Evolutionary conservation across 805 yeast species (phyloP), one percentile per base, ranked within the genome.

Genomic region (Deakozyma indianensis): DNA sequence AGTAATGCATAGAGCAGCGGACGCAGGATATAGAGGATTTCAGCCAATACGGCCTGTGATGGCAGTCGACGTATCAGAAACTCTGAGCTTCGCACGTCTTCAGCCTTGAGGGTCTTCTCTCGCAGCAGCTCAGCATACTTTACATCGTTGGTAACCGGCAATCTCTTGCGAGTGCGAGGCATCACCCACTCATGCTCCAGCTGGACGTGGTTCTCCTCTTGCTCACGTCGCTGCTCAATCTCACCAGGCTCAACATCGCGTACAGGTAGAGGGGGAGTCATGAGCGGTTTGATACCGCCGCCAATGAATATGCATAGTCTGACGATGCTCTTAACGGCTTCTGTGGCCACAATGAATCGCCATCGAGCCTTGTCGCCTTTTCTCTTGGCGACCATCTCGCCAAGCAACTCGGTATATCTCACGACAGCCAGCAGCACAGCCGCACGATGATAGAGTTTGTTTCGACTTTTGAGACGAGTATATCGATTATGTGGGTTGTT

Each of bases 1-100:
- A 65, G 47, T 20, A 51, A n/a, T 4, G 68, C 65, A 49, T 67
- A 66, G 3, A 65, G 43, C 24, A 66, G 48, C 0, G 71, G 71
- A 15, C 71, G 56, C 40, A 65, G 42, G n/a, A 67, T 62, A 23
- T 58, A 55, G 35, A 62, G 42, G 2, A 60, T 43, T 48, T 66
- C 71, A 15, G 63, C 64, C 2, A 45, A 40, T 3, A 53, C 44
- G 14, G 52, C 56, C 20, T 50, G 49, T 14, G 48, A 40, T 11
- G 35, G 22, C 32, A 65, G 49, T 23, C 46, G 50, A 22, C 59
- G 60, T 43, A 67, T 25, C 11, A 66, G 54, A 20, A 57, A 51
- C 16, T 48, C 32, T 0, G 68, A 62, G 4, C 56, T 51, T 22
- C 54, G 51, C 16, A 65, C 57, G 42, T 56, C 61, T 20, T 66